phyloP scores from a whole-genome alignment of 345 rosid species.

The Heritiera littoralis region DNA sequence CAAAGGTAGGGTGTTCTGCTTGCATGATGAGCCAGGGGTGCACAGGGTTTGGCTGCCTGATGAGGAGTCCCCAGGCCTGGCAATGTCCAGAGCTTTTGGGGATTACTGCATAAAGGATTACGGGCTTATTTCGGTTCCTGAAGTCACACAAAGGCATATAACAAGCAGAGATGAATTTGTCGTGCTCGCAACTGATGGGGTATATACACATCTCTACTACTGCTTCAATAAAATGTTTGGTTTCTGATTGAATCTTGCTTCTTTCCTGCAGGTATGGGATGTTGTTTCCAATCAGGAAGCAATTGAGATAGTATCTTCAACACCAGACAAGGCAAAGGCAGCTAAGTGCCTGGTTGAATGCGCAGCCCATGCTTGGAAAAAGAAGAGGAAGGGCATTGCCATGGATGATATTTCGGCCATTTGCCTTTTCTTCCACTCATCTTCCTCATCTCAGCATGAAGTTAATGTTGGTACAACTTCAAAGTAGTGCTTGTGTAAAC shows the following conservation, averaged over 20 bases:
- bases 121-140: conserved; percentile 87
- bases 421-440: conserved; percentile 78
- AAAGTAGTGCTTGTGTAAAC: conserved; percentile 25
- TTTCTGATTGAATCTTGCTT: background rate
- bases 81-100: conserved; percentile 98
- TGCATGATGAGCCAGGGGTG: conserved; percentile 84
- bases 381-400: conserved; percentile 72
- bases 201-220: conserved; percentile 5
- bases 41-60: conserved; percentile 91
- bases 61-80: conserved; percentile 77
- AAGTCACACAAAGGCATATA: conserved; percentile 77
- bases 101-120: conserved; percentile 82
- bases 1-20: conserved; percentile 75
- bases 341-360: conserved; percentile 66
- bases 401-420: conserved; percentile 93
- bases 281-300: conserved; percentile 90
- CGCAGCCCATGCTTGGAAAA: conserved; percentile 72
- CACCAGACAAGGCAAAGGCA: conserved; percentile 57
- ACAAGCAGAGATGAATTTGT: conserved; percentile 72
- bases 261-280: conserved; percentile 74
- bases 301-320: conserved; percentile 60
- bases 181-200: conserved; percentile 90
- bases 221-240: background rate
- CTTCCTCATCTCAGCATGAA: conserved; percentile 27
- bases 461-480: conserved; percentile 19